Conservation (phyloP, 768 basidiomycete species). For the Gloeophyllum trabeum region DNA sequence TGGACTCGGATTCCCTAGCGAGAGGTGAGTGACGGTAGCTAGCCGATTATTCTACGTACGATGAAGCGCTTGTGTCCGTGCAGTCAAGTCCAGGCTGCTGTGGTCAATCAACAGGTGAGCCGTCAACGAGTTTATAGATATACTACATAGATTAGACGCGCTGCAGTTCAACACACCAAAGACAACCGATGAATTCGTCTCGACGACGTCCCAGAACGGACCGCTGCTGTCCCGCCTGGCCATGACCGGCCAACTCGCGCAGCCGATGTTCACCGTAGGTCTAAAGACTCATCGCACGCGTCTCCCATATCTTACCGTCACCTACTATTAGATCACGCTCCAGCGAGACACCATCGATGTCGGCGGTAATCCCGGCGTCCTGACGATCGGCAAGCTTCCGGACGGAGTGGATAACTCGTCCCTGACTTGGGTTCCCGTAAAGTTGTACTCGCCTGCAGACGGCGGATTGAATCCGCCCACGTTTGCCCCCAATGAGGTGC, state of each 20-base stretch:
- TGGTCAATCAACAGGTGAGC: background rate
- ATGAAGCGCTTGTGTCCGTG: background rate
- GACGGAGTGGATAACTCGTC: slow-evolving; percentile 29
- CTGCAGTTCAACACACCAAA: slow-evolving; percentile 1
- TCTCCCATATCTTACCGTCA: slow-evolving; percentile 31
- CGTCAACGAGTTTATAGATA: background rate
- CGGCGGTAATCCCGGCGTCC: slow-evolving; percentile 54
- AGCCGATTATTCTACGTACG: background rate
- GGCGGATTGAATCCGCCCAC: slow-evolving; percentile 45
- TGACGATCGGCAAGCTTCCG: slow-evolving; percentile 62
- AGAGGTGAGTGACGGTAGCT: slow-evolving; percentile 33
- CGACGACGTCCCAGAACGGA: slow-evolving; percentile 18
- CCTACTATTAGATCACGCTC: slow-evolving; percentile 31
- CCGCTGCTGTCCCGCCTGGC: slow-evolving; percentile 22
- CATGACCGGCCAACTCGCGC: slow-evolving; percentile 26
- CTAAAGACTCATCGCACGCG: slow-evolving; percentile 28
- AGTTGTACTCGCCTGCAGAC: slow-evolving; percentile 36
- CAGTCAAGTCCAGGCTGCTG: background rate
- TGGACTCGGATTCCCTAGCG: slow-evolving; percentile 65
- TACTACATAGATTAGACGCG: slow-evolving; percentile 2
- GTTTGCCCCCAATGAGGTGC: slow-evolving; percentile 50
- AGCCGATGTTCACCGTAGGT: slow-evolving; percentile 30
- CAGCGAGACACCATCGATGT: slow-evolving; percentile 60
- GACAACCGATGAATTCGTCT: slow-evolving; percentile 12
- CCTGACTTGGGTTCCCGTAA: slow-evolving; percentile 57